Percentiles rank a stretch among this genome's conserved stretches.
Evolutionary conservation across 2,329 filamentous ascomycete species (phyloP).

Genomic region (Penicillium concentricum): DNA sequence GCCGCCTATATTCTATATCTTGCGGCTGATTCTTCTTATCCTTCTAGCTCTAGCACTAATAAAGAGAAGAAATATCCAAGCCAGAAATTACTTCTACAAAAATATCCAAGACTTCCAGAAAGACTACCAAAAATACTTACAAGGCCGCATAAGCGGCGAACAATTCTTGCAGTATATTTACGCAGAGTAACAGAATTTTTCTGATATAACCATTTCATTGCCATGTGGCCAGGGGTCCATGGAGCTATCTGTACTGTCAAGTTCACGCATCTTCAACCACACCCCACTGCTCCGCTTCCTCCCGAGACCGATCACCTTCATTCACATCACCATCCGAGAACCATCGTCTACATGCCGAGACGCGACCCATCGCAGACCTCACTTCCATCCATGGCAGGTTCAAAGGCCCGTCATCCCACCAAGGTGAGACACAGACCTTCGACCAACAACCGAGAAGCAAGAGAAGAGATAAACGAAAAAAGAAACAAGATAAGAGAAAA

Average conservation of each 20-base stretch:
- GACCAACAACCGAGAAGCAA: constrained; percentile 12
- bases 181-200: neutral
- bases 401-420: neutral
- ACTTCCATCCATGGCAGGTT: neutral
- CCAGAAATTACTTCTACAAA: too few relatives aligned
- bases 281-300: neutral
- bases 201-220: neutral
- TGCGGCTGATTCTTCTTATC: too few relatives aligned
- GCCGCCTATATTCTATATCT: too few relatives aligned
- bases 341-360: neutral
- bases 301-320: neutral
- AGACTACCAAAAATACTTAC: neutral
- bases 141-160: neutral
- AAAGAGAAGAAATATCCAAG: neutral
- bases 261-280: neutral
- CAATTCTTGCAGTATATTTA: neutral
- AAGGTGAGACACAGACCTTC: neutral
- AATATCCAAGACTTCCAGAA: too few relatives aligned
- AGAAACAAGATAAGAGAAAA: constrained; percentile 4
- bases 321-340: neutral
- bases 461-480: constrained; percentile 1
- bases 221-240: neutral
- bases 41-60: too few relatives aligned
- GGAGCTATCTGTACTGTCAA: neutral
- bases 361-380: constrained; percentile 1